Conservation (phyloP, 345 rosid species). For the Moricandia arvensis region DNA sequence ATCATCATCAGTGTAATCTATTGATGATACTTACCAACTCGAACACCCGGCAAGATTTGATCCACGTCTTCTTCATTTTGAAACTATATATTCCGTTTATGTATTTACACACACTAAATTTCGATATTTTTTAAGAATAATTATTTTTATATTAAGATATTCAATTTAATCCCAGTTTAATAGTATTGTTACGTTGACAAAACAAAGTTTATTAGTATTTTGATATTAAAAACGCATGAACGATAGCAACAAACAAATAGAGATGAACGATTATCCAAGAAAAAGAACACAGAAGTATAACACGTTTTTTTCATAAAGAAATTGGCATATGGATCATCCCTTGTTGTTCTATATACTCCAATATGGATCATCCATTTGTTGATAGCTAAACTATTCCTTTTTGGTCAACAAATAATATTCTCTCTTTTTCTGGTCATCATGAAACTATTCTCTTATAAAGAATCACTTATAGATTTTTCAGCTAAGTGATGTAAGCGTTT, state of each 20-base stretch:
- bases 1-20: not conserved
- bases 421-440: too few relatives aligned
- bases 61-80: slow-evolving; percentile 22
- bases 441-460: slow-evolving; percentile 3
- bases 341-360: slow-evolving; percentile 3
- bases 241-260: not conserved
- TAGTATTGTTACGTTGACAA: not conserved
- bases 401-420: not conserved
- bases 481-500: not conserved
- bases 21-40: not conserved
- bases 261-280: not conserved
- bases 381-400: slow-evolving; percentile 20
- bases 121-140: not conserved
- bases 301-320: not conserved
- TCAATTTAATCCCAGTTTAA: not conserved
- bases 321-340: not conserved
- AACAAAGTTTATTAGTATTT: too few relatives aligned
- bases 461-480: not conserved
- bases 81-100: not conserved
- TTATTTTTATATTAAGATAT: not conserved
- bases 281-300: not conserved
- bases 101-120: not conserved
- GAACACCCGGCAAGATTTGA: slow-evolving; percentile 16
- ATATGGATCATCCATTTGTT: slow-evolving; percentile 28
- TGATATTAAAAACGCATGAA: not conserved